A percentile compares a stretch with the other conserved stretches of the same genome.
Conservation (phyloP, 441 rosid species). For the Lepidium campestre region DNA sequence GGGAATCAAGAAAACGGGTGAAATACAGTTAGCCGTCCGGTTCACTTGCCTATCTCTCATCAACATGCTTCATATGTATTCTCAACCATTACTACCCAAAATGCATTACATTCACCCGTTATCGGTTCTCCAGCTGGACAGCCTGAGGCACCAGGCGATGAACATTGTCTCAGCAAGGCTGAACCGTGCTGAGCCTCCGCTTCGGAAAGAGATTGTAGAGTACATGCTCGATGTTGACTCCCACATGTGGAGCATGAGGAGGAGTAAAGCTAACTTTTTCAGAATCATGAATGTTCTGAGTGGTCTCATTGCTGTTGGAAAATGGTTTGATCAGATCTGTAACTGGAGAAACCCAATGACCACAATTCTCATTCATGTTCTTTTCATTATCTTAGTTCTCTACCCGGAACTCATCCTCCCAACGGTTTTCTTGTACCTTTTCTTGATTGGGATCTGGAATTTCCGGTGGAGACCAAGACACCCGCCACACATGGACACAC, state of each 20-base stretch:
- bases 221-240: slow-evolving; percentile 90
- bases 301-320: slow-evolving; percentile 52
- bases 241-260: slow-evolving; percentile 91
- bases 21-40: slow-evolving; percentile 72
- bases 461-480: slow-evolving; percentile 67
- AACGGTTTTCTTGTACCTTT: slow-evolving; percentile 73
- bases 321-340: slow-evolving; percentile 73
- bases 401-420: slow-evolving; percentile 78
- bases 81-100: slow-evolving; percentile 78
- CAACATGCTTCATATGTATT: slow-evolving; percentile 71
- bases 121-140: slow-evolving; percentile 76
- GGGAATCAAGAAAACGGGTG: slow-evolving; percentile 84
- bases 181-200: slow-evolving; percentile 81
- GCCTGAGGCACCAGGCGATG: slow-evolving; percentile 82
- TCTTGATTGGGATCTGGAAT: slow-evolving; percentile 79
- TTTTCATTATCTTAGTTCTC: slow-evolving; percentile 60
- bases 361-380: slow-evolving; percentile 61
- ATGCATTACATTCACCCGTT: slow-evolving; percentile 89
- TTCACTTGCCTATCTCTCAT: slow-evolving; percentile 66
- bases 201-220: slow-evolving; percentile 84
- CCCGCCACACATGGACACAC: slow-evolving; percentile 83
- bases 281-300: slow-evolving; percentile 63
- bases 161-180: slow-evolving; percentile 74
- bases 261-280: slow-evolving; percentile 88
- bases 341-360: slow-evolving; percentile 81